Conservation (phyloP, 306 rosid genomes). For the Fagus crenata region DNA sequence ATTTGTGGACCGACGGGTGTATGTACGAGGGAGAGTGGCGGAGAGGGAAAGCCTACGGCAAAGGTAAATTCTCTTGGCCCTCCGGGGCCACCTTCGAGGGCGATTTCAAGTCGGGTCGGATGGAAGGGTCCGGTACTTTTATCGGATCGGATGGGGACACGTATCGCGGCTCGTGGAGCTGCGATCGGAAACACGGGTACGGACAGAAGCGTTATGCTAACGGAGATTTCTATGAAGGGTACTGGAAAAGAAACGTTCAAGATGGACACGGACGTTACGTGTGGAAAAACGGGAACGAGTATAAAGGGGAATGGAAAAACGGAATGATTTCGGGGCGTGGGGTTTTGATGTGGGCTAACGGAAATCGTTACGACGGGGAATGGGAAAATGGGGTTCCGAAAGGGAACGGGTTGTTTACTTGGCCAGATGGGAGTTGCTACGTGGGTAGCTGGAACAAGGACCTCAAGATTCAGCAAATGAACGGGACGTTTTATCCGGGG, state of each 20-base stretch:
- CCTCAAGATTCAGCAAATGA: constrained; percentile 51
- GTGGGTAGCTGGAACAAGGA: constrained; percentile 74
- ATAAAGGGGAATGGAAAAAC: constrained; percentile 78
- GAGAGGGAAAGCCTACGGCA: constrained; percentile 84
- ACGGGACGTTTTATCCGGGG: constrained; percentile 63
- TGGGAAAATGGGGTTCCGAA: constrained; percentile 90
- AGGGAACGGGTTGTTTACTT: constrained; percentile 72
- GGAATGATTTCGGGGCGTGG: constrained; percentile 81
- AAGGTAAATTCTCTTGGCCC: constrained; percentile 94
- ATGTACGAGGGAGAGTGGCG: constrained; percentile 95
- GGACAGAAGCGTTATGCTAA: constrained; percentile 76
- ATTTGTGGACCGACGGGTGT: constrained; percentile 88
- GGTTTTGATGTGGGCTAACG: constrained; percentile 69
- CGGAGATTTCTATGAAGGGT: constrained; percentile 82
- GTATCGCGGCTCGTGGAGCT: constrained; percentile 75
- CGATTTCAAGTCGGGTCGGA: constrained; percentile 85
- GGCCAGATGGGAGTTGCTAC: constrained; percentile 83
- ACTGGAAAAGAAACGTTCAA: constrained; percentile 73
- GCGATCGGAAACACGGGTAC: constrained; percentile 71
- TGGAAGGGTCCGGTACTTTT: constrained; percentile 82
- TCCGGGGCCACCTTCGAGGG: constrained; percentile 92
- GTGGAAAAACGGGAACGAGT: constrained; percentile 88
- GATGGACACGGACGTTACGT: constrained; percentile 87
- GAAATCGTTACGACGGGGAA: constrained; percentile 80
- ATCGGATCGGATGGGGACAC: constrained; percentile 82